Evolutionary conservation across 306 rosid genomes (phyloP), one percentile per base, ranked within the genome.

Genomic region (Malus sylvestris): DNA sequence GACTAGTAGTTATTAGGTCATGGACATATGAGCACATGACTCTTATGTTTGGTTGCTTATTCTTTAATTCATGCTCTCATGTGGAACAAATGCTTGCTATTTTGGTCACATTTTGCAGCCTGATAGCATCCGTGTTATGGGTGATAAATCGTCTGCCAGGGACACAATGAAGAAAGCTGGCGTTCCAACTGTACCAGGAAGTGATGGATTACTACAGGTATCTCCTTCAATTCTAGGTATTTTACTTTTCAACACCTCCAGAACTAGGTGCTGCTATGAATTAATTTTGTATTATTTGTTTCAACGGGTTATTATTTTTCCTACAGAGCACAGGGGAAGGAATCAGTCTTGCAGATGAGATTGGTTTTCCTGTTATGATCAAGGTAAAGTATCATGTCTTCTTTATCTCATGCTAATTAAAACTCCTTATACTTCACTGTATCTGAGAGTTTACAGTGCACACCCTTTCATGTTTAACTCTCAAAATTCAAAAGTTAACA

Each of bases 351-450:
- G 97, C 99, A 59, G 13, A 86, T 61, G 99, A 90, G 87, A 95
- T 95, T 86, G 99, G 97, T 69, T 95, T 71, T 77, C 99, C 99
- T 7, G 99, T 95, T 73, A 92, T 95, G 99, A 95, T 95, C 85
- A 95, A 95, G 99, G 99, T 95, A 80, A 78, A 61, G 64, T 22
- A 52, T 76, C 55, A 52, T 68, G 57, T 69, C 52, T 40, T 75
- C 67, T 23, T 55, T 46, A 68, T 73, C 52, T 45, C 60, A 22
- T 80, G 46, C 7, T 32, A 38, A 67, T 35, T 53, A 76, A 13
- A 52, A 46, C 46, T 4, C 49, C 25, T 25, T 6, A 25, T 59
- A 18, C 22, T 23, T 33, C 35, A n/a, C 33, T 5, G 20, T 42
- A 25, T 72, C 42, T 59, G 38, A 14, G 11, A 59, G 18, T 59